Conservation (phyloP, 306 rosid species). For the Neltuma alba region DNA sequence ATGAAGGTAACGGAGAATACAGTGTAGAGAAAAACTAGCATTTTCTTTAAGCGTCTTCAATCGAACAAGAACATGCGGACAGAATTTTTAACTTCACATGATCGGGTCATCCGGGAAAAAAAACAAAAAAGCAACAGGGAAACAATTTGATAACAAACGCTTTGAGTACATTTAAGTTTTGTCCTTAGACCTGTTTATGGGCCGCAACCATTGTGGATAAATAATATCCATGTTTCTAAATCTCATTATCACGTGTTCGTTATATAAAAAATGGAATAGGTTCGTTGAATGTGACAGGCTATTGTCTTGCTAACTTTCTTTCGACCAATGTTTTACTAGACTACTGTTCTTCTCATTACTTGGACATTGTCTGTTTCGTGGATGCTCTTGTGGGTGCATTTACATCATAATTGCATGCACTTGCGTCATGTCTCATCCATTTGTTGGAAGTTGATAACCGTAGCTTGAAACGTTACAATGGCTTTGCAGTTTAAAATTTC, state of each 20-base stretch:
- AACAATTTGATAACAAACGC: neutral
- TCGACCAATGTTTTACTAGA: neutral
- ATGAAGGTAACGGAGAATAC: neutral
- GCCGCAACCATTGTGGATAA: neutral
- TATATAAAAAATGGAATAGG: conserved; percentile 6
- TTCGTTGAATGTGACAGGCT: conserved; percentile 5
- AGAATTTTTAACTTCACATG: neutral
- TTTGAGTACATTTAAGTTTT: neutral
- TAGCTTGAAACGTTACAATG: conserved; percentile 5
- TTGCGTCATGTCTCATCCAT: neutral
- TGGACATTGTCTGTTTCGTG: neutral
- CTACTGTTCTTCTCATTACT: neutral
- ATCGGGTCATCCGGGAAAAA: neutral
- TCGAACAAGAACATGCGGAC: neutral
- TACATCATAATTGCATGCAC: neutral
- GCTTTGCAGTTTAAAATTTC: conserved; percentile 1
- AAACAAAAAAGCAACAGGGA: too few relatives aligned
- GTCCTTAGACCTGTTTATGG: neutral
- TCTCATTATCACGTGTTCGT: neutral
- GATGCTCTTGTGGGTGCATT: neutral
- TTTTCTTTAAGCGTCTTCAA: neutral
- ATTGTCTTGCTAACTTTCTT: neutral
- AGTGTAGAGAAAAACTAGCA: neutral
- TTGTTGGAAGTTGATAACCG: neutral
- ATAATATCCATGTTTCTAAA: neutral